Evolutionary conservation across 257 asterid species (phyloP).

Genomic region (Henckelia pumila): DNA sequence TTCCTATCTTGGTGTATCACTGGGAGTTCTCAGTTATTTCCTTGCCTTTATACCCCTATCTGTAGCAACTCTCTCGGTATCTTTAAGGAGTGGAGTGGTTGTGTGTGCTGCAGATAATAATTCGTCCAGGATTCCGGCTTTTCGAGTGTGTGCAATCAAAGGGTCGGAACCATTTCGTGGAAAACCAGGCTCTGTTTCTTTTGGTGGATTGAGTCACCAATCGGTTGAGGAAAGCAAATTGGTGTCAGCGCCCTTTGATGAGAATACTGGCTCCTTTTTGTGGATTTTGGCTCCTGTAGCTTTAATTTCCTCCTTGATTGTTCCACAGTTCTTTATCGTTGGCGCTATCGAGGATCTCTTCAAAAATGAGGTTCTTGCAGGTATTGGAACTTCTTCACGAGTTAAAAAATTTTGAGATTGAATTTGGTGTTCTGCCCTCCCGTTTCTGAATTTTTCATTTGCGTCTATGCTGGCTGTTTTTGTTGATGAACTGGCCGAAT

Average conservation of each 20-base stretch:
- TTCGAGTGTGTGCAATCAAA: conserved; percentile 35
- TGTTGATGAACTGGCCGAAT: conserved; percentile 1
- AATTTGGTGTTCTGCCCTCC: conserved; percentile 1
- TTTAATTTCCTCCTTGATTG: conserved; percentile 56
- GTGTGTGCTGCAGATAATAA: conserved; percentile 29
- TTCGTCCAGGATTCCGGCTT: conserved; percentile 37
- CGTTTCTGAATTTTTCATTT: background rate
- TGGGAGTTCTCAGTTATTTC: background rate
- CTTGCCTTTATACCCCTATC: background rate
- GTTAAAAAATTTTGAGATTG: conserved; percentile 8
- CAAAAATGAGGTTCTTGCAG: conserved; percentile 61
- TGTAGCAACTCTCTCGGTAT: conserved; percentile 32
- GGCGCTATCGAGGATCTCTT: conserved; percentile 53
- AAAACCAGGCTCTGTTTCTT: conserved; percentile 79
- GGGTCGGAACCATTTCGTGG: conserved; percentile 69
- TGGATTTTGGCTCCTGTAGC: conserved; percentile 90
- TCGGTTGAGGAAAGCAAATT: conserved; percentile 66
- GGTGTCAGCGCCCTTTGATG: conserved; percentile 67
- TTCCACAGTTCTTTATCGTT: conserved; percentile 62
- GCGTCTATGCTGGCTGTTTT: background rate
- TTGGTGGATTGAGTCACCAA: conserved; percentile 68
- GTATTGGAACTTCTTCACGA: conserved; percentile 33
- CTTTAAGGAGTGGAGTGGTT: conserved; percentile 34
- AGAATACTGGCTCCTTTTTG: conserved; percentile 54
- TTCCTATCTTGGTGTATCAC: conserved; percentile 8